Base-by-base conservation (phyloP, 1,284 basidiomycete species). In the Ganoderma leucocontextum region DNA sequence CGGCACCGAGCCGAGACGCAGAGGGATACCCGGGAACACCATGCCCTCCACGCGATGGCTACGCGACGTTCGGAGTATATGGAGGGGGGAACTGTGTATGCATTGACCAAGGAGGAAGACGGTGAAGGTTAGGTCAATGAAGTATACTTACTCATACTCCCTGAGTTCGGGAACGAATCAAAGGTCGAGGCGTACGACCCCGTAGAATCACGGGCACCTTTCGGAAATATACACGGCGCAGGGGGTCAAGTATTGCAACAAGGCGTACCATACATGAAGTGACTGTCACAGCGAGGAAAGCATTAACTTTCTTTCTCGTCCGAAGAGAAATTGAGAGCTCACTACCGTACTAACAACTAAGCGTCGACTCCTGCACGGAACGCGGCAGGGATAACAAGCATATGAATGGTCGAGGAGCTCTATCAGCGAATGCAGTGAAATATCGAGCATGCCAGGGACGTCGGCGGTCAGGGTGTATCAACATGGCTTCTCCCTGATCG, bases 361-460 rank as follows among this genome's bases (percentile, higher is more conserved):
- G 29, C 29, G 29, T 29, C 29, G 29, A 29, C 19, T 22, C 44
- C n/a, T 10, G 44, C 44, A 4, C 44, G n/a, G n/a, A 6, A 19
- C 44, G 44, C 19, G 44, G 44, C 44, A 47, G 44, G 44, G 44
- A 47, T 47, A 49, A 49, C 12, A 49, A 49, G 47, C 47, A 47
- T 47, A 49, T 25, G 22, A 55, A 2, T 33, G 5, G 5, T 4
- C 17, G 15, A 35, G 29, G 15, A 17, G 33, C 15, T 35, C 52
- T 53, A 33, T 53, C 25, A 53, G 25, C 52, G 29, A 9, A 53
- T 13, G 29, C 52, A 12, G 52, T 15, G 10, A 53, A 53, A 53
- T 15, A 55, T 29, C 13, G 47, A 17, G 4, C 29, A 55, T 55
- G 29, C 6, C 13, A n/a, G 13, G 15, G 29, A 33, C 29, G 17